These are phyloP conservation scores for Daldinia grandis DNA, from an alignment of 495 filamentous ascomycete genomes.

Conservation along the genomic window DNA sequence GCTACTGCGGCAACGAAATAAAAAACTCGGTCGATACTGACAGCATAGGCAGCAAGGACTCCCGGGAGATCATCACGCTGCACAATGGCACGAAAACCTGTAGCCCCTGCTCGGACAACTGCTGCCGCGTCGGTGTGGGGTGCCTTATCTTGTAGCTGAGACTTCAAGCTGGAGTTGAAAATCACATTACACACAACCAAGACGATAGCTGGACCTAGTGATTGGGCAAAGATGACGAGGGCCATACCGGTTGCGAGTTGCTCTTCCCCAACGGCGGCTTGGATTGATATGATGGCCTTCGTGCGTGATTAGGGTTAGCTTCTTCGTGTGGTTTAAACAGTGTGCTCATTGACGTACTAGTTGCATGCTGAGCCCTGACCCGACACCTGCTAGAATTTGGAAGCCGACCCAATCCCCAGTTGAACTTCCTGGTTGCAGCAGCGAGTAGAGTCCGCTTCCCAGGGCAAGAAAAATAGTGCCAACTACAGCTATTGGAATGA, in stretches of 20 bases:
- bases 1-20: slow-evolving; percentile 9
- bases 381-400: slow-evolving; percentile 55
- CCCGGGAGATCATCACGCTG: neutral
- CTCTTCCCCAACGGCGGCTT: neutral
- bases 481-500: slow-evolving; percentile 11
- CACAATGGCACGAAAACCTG: neutral
- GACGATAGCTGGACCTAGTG: slow-evolving; percentile 56
- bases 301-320: too few relatives aligned
- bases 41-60: neutral
- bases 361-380: too few relatives aligned
- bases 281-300: too few relatives aligned
- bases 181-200: slow-evolving; percentile 34
- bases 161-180: slow-evolving; percentile 2
- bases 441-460: slow-evolving; percentile 60
- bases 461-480: slow-evolving; percentile 64
- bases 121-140: neutral
- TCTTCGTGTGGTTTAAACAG: neutral
- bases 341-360: too few relatives aligned
- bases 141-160: neutral
- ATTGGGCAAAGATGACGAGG: slow-evolving; percentile 59
- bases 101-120: neutral
- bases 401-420: slow-evolving; percentile 65
- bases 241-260: slow-evolving; percentile 59
- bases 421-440: slow-evolving; percentile 53
- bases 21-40: slow-evolving; percentile 12